Base-by-base conservation (phyloP, 176 grass and related monocot species). In the Olyra latifolia region DNA sequence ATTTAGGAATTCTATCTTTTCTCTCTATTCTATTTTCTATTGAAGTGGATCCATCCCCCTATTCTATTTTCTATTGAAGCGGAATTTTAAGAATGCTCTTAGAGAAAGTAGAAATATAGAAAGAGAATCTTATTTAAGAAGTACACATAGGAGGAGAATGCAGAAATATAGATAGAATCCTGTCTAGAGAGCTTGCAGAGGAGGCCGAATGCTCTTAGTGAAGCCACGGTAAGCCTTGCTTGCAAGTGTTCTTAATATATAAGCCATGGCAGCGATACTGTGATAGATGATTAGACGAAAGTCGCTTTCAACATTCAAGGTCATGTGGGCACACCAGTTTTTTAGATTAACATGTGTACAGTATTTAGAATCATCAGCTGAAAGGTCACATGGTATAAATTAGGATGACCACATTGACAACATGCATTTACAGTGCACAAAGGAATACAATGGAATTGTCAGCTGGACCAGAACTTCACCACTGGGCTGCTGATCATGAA, bases 341-440 rank as follows among this genome's bases (percentile, higher is more conserved):
- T 70, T 28, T 30, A 5, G 40, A 46, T 59, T 24, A 17, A 45
- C 30, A 69, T 43, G 16, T 58, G 42, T 66, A 74, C n/a, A 65
- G 2, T 69, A 45, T 42, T 54, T 57, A 67, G 30, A 16, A 53
- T 49, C 20, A 72, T 16, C 3, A 52, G 43, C 30, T 53, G 72
- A 19, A 74, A 14, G 10, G 20, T 63, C 19, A 16, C 77, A 73
- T 20, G 47, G 23, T 23, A 71, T 64, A 85, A 64, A 76, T 89
- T 70, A 89, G 38, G 19, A 84, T 70, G 59, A 75, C 66, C 66
- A 82, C 71, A 64, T 48, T 29, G 48, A 49, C 60, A 68, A 4
- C n/a, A 76, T 7, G 23, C 29, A 75, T 74, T 71, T 74, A 80
- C 81, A 84, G 69, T 50, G 61, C 59, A 60, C 46, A 66, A 54